Base-by-base conservation (phyloP, 139 green algal genomes). In the Coelastrella sp. region DNA sequence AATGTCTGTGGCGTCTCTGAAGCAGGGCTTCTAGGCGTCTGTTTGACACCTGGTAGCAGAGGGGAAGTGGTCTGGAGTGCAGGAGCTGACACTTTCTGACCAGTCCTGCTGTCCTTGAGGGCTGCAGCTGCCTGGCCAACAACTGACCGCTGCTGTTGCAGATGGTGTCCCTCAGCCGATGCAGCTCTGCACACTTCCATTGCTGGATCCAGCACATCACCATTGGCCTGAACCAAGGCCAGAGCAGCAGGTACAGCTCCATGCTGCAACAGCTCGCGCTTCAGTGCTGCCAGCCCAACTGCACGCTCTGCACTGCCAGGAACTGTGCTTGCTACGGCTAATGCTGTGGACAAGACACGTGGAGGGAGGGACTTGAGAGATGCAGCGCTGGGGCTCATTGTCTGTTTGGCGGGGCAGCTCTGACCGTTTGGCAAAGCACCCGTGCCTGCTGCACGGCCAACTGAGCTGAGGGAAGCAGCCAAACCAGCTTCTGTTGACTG, bases 231-330 rank as follows among this genome's bases (percentile, higher is more conserved):
- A 17, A 41, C 71, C 30, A 63, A 4, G 15, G 41, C 71, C 11
- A 62, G 71, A 9, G 71, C 30, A n/a, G n/a, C 41, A 11, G 41
- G 15, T 50, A 62, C n/a, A 8, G 71, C 13, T 41, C 41, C 40
- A 62, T 79, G 71, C 30, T 62, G 41, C 41, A 62, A 32, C 5
- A 79, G 41, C 71, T 79, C 43, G 9, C 62, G 71, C 43, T 79
- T 79, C 19, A 63, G 71, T 13, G 45, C 5, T 9, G 43, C 43
- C 3, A 79, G 71, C 23, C n/a, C 27, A 27, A 41, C 71, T 40
- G 41, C 41, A 53, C 30, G 11, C 4, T 40, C 71, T 79, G 71
- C 30, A 4, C 25, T 43, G 71, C 71, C 41, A 13, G 40, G 71
- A 8, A 30, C 25, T 3, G 41, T 38, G 25, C 41, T 35, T n/a